Evolutionary conservation across 192 early-diverging fungal species (phyloP), one percentile per base, ranked within the genome.

Genomic region (Haplosporangium gracile): DNA sequence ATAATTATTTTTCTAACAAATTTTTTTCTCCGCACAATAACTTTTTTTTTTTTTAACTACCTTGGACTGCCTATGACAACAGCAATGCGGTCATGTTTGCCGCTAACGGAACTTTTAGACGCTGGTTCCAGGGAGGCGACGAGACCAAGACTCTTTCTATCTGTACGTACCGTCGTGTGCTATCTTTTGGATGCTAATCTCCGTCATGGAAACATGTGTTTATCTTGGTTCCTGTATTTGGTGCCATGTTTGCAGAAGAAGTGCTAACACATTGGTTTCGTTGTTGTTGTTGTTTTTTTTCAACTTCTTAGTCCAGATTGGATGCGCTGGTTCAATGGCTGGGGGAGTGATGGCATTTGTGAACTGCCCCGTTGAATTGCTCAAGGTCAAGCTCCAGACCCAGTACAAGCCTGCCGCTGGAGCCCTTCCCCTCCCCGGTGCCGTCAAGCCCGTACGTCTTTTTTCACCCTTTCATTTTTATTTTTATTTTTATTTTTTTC

Each of bases 71-170:
- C 20, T 51, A 51, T 51, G 8, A 24, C 45, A 29, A 60, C 75
- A 94, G 93, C 79, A 95, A 95, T 90, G 93, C 94, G 5, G 92
- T 95, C 39, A 74, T 95, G 55, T 95, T 95, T 85, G 88, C 91
- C 74, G 89, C 92, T 51, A 95, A 95, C 75, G 92, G 92, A 32
- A 78, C 88, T 10, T 94, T 95, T 70, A 89, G 93, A 32, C 88
- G 90, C 29, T 76, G 92, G 77, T 76, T 95, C 8, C 91, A 90
- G 42, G 89, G 88, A 15, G 90, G 83, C 26, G 88, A 92, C 45
- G 82, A 81, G 47, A 82, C 57, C 20, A 88, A 90, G 57, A 53
- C 78, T 5, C 76, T 93, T 15, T 84, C 92, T 38, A 73, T 94
- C 29, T 65, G 93, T 94, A 89, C 82, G 79, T 32, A 22, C 49